These are phyloP conservation scores for Coelastrella sp. DNA, from an alignment of 139 green algal species.

Conservation along the genomic window DNA sequence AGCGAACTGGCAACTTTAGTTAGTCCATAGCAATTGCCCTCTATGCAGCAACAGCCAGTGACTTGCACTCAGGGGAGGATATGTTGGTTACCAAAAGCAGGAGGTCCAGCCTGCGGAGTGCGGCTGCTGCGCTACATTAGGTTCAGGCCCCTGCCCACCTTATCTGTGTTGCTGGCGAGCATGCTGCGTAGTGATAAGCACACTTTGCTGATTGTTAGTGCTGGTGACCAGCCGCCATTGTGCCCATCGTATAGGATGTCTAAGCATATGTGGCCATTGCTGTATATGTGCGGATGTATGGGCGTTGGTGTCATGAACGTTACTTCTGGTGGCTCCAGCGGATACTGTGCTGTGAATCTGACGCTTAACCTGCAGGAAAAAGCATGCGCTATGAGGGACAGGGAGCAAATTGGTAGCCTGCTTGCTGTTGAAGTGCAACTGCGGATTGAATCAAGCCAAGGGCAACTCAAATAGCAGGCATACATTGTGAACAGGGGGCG, in stretches of 20 bases:
- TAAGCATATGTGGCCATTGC: conserved; percentile 93
- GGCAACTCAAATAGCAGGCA: no score
- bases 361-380: conserved; percentile 64
- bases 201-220: conserved; percentile 90
- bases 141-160: conserved; percentile 46
- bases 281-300: conserved; percentile 93
- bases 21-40: no score
- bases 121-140: no score
- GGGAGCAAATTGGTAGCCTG: no score
- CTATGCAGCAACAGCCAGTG: no score
- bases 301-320: conserved; percentile 80
- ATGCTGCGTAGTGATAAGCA: conserved; percentile 85
- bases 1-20: no score
- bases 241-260: conserved; percentile 90
- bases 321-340: conserved; percentile 89
- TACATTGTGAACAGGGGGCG: no score
- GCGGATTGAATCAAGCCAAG: no score
- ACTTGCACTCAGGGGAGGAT: no score
- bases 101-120: no score
- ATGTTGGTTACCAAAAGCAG: no score
- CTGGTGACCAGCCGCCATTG: conserved; percentile 90
- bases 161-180: conserved; percentile 87
- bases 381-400: neutral
- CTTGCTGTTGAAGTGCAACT: no score
- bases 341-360: conserved; percentile 83